These are phyloP conservation scores for Novymonas esmeraldas DNA, from an alignment of 208 protist genomes.

Conservation along the genomic window DNA sequence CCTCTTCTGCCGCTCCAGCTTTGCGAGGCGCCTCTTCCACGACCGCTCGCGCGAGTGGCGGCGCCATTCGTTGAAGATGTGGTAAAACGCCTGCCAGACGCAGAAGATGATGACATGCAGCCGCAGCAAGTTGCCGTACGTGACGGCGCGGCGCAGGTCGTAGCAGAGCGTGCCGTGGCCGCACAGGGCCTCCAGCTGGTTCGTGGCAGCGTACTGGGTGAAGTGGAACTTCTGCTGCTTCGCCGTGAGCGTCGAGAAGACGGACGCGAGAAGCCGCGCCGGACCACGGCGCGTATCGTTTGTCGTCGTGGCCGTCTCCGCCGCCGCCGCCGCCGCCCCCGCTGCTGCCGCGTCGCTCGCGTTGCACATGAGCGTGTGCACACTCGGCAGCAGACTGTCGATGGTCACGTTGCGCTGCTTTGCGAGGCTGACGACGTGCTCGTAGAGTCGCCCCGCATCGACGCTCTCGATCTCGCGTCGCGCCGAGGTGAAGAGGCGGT, in stretches of 20 bases:
- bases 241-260: constrained; percentile 12
- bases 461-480: constrained; percentile 44
- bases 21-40: constrained; percentile 29
- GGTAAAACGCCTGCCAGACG: constrained; percentile 66
- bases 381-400: constrained; percentile 24
- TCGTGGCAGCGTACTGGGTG: constrained; percentile 32
- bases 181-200: constrained; percentile 45
- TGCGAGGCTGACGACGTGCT: constrained; percentile 21
- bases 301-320: constrained; percentile 6
- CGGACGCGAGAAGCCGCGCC: constrained; percentile 13
- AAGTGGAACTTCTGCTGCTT: constrained; percentile 27
- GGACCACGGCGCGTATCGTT: constrained; percentile 4
- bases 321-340: constrained; percentile 3
- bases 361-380: constrained; percentile 25
- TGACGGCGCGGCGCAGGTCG: constrained; percentile 49
- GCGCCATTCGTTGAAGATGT: constrained; percentile 55
- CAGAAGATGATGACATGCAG: constrained; percentile 71
- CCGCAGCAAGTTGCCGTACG: constrained; percentile 46
- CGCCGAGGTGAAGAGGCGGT: constrained; percentile 52
- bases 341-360: constrained; percentile 7
- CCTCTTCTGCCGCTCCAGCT: constrained; percentile 30
- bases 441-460: constrained; percentile 39
- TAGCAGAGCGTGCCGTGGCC: constrained; percentile 54
- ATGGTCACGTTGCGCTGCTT: constrained; percentile 25
- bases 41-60: constrained; percentile 27